phyloP scores from a whole-genome alignment of 345 rosid genomes.

The Eutrema japonicum region DNA sequence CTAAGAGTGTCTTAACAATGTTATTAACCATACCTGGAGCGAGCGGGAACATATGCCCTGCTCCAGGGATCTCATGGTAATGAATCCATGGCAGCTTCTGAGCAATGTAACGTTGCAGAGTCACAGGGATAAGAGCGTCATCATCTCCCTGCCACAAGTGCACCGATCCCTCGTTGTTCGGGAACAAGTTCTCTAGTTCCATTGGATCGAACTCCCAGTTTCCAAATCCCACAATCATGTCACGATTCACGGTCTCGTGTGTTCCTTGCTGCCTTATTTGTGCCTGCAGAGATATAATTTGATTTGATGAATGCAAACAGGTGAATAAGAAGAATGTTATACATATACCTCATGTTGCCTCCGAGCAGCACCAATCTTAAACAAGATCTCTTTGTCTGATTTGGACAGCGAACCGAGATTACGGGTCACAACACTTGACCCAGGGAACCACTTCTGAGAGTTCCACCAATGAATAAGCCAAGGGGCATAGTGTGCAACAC shows the following conservation, averaged over 20 bases:
- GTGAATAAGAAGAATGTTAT: slow-evolving; percentile 13
- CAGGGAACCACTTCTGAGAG: slow-evolving; percentile 59
- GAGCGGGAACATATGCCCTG: slow-evolving; percentile 59
- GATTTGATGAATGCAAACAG: not conserved
- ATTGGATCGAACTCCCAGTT: slow-evolving; percentile 66
- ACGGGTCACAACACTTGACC: slow-evolving; percentile 45
- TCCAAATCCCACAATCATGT: slow-evolving; percentile 58
- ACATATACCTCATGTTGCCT: slow-evolving; percentile 34
- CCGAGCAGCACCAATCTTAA: slow-evolving; percentile 28
- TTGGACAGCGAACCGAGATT: slow-evolving; percentile 42
- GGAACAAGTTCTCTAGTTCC: slow-evolving; percentile 55
- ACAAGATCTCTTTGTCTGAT: slow-evolving; percentile 50
- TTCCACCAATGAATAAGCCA: slow-evolving; percentile 82
- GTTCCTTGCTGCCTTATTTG: slow-evolving; percentile 62
- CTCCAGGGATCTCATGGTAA: slow-evolving; percentile 61
- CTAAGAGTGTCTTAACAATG: slow-evolving; percentile 53
- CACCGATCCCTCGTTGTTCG: slow-evolving; percentile 53
- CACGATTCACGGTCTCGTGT: slow-evolving; percentile 55
- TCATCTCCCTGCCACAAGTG: slow-evolving; percentile 75
- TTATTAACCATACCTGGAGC: slow-evolving; percentile 50
- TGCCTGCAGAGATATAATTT: slow-evolving; percentile 6
- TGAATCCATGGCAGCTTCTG: slow-evolving; percentile 63
- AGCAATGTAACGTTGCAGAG: slow-evolving; percentile 57
- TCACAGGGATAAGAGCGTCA: slow-evolving; percentile 56
- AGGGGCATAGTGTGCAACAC: slow-evolving; percentile 65